These are phyloP conservation scores for Venturia aucupariae DNA, from an alignment of 2,329 filamentous ascomycete genomes.

Conservation along the genomic window DNA sequence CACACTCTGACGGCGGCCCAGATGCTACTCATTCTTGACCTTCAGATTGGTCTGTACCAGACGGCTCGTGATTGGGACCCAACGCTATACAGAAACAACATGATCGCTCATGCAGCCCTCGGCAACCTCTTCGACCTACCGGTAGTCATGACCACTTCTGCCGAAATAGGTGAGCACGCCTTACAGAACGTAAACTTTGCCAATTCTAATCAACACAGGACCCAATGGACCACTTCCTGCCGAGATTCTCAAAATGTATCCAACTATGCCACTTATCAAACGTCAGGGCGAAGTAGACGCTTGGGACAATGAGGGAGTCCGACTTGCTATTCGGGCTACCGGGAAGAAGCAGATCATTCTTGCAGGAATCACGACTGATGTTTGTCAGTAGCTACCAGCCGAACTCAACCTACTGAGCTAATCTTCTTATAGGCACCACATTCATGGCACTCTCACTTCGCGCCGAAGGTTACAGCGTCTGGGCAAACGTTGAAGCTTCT, in stretches of 20 bases:
- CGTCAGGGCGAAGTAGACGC: slow-evolving; percentile 67
- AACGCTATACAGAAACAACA: slow-evolving; percentile 55
- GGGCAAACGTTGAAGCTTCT: slow-evolving; percentile 61
- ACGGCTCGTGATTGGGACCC: slow-evolving; percentile 58
- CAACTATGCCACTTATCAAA: slow-evolving; percentile 54
- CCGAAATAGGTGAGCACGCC: slow-evolving; percentile 39
- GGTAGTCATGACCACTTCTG: slow-evolving; percentile 61
- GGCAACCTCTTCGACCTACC: slow-evolving; percentile 60
- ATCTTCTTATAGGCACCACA: slow-evolving; percentile 42
- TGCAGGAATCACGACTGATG: slow-evolving; percentile 64
- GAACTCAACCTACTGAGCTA: not conserved
- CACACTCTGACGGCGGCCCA: slow-evolving; percentile 18
- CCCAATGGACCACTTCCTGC: slow-evolving; percentile 64
- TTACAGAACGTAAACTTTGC: not conserved
- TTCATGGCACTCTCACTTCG: slow-evolving; percentile 66
- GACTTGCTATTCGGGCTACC: slow-evolving; percentile 53
- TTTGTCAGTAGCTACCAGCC: slow-evolving; percentile 41
- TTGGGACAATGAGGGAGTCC: slow-evolving; percentile 66
- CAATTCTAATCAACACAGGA: slow-evolving; percentile 29
- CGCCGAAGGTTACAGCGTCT: slow-evolving; percentile 63
- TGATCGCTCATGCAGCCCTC: slow-evolving; percentile 58
- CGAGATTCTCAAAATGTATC: slow-evolving; percentile 60
- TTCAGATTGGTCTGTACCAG: slow-evolving; percentile 50
- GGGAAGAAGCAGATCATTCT: slow-evolving; percentile 63
- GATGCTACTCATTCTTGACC: slow-evolving; percentile 50